Percentiles rank a stretch among this genome's conserved stretches.
These are phyloP conservation scores for Sporothrix brunneoviolacea DNA, from an alignment of 2,329 filamentous ascomycete genomes.

Conservation along the genomic window DNA sequence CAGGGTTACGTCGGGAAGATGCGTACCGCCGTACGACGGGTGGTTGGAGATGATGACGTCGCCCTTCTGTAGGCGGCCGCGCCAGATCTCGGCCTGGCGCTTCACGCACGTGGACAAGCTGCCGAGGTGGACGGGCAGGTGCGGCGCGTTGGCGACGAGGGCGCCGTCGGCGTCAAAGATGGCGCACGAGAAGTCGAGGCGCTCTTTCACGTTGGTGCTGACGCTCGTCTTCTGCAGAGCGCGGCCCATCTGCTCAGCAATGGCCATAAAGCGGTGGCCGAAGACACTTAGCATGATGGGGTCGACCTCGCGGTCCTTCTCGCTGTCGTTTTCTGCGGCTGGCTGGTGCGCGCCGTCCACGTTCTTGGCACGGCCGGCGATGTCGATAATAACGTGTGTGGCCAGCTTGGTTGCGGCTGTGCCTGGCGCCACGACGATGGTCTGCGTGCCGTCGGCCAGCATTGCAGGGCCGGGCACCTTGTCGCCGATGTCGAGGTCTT, in stretches of 20 bases:
- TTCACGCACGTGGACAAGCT: conserved; percentile 81
- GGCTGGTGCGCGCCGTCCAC: conserved; percentile 32
- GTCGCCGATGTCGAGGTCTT: conserved; percentile 65
- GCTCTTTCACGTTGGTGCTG: conserved; percentile 15
- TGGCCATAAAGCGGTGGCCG: conserved; percentile 15
- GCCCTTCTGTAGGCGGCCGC: conserved; percentile 67
- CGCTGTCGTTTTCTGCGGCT: conserved; percentile 72
- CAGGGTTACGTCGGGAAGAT: conserved; percentile 76
- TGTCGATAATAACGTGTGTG: conserved; percentile 84
- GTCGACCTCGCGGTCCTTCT: conserved; percentile 76
- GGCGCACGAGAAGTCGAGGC: conserved; percentile 54
- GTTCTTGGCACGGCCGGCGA: conserved; percentile 34
- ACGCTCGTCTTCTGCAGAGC: conserved; percentile 14
- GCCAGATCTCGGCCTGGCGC: conserved; percentile 74
- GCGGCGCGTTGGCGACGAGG: conserved; percentile 71
- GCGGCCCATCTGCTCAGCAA: conserved; percentile 15
- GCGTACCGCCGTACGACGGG: conserved; percentile 76
- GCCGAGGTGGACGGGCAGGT: conserved; percentile 74
- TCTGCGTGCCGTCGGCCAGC: conserved; percentile 82
- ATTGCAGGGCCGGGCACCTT: conserved; percentile 74
- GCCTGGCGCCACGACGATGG: conserved; percentile 79
- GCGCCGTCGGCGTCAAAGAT: conserved; percentile 71
- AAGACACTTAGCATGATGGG: conserved; percentile 36
- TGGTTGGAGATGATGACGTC: conserved; percentile 82
- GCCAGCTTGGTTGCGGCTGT: conserved; percentile 71